Conservation (phyloP, 495 filamentous ascomycete genomes). For the Penicillium lagena region DNA sequence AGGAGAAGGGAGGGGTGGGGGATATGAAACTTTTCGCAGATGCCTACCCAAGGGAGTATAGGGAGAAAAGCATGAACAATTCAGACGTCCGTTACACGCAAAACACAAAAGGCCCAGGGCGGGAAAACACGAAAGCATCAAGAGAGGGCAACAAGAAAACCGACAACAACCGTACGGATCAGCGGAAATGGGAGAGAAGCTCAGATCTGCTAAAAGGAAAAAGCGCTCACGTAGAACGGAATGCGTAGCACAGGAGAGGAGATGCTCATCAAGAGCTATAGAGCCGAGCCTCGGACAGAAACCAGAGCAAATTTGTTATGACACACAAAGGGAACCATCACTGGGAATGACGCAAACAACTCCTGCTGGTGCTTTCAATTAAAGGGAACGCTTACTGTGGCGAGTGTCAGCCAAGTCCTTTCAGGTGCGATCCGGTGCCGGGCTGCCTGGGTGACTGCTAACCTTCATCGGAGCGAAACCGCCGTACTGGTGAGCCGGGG, state of each 20-base stretch:
- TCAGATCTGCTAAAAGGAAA: conserved; percentile 39
- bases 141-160: conserved; percentile 8
- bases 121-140: conserved; percentile 13
- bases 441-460: conserved; percentile 35
- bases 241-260: conserved; percentile 37
- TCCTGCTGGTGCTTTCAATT: conserved; percentile 43
- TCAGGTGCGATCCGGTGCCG: conserved; percentile 24
- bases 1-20: conserved; percentile 28
- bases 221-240: conserved; percentile 43
- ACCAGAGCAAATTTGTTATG: conserved; percentile 34
- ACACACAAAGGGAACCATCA: conserved; percentile 36
- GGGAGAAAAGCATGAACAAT: conserved; percentile 31
- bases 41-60: conserved; percentile 42
- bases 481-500: conserved; percentile 65
- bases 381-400: conserved; percentile 40
- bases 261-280: conserved; percentile 45
- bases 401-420: conserved; percentile 26
- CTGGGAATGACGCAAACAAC: conserved; percentile 40
- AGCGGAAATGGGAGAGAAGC: conserved; percentile 14
- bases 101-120: conserved; percentile 24
- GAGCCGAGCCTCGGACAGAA: conserved; percentile 28
- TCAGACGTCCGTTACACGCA: conserved; percentile 34
- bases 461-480: conserved; percentile 75
- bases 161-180: conserved; percentile 2
- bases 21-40: conserved; percentile 44